phyloP scores from a whole-genome alignment of 1,284 basidiomycete genomes.

The Vanrija sp. region DNA sequence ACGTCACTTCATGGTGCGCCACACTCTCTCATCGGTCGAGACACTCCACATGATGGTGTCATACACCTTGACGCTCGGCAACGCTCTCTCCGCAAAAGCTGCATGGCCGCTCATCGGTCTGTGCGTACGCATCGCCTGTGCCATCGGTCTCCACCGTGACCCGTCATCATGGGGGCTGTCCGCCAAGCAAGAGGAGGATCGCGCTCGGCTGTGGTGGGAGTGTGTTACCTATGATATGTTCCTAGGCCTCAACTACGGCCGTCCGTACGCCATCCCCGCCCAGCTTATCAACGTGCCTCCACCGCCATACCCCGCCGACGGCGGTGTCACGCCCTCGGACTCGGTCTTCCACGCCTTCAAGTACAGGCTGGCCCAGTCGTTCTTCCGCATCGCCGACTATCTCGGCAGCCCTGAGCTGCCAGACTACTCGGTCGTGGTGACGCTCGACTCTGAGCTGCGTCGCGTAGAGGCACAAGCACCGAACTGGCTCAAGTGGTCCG shows the following conservation, averaged over 20 bases:
- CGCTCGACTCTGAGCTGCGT: constrained; percentile 22
- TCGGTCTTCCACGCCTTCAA: constrained; percentile 20
- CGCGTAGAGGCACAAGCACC: constrained; percentile 16
- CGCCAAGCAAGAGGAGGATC: constrained; percentile 15
- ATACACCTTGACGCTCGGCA: constrained; percentile 17
- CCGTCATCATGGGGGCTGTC: constrained; percentile 21
- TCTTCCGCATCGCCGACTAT: constrained; percentile 19
- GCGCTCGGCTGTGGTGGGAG: constrained; percentile 21
- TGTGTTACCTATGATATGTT: constrained; percentile 21
- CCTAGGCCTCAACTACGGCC: constrained; percentile 29
- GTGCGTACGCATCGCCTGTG: constrained; percentile 13
- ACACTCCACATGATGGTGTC: constrained; percentile 25
- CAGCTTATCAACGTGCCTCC: constrained; percentile 19
- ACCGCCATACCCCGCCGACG: constrained; percentile 11
- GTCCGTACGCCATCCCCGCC: constrained; percentile 21
- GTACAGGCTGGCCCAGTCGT: constrained; percentile 17
- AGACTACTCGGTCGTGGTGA: constrained; percentile 17
- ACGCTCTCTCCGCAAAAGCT: constrained; percentile 14
- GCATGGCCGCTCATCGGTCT: constrained; percentile 24
- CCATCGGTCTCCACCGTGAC: constrained; percentile 22
- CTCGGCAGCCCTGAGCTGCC: constrained; percentile 20
- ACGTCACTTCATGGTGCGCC: constrained; percentile 20
- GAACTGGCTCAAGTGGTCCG: constrained; percentile 20
- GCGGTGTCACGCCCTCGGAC: constrained; percentile 7
- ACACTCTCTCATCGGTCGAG: constrained; percentile 19